These are phyloP conservation scores for Aspergillus ostianus DNA, from an alignment of 495 filamentous ascomycete genomes.

Conservation along the genomic window DNA sequence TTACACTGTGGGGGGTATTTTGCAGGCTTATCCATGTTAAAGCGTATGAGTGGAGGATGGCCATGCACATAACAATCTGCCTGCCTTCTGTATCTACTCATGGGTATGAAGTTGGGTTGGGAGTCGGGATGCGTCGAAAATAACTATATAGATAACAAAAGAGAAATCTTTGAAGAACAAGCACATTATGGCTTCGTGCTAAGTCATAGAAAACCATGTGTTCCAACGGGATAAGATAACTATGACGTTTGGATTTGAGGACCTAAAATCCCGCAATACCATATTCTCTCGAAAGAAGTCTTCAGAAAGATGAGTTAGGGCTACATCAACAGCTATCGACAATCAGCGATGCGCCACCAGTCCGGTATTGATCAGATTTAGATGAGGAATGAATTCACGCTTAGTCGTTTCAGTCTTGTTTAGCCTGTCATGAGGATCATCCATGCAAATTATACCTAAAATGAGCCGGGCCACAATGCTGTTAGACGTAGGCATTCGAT, in stretches of 20 bases:
- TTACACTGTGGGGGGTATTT: neutral
- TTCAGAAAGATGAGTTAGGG: neutral
- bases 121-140: no score
- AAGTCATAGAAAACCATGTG: no score
- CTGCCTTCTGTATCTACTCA: no score
- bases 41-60: neutral
- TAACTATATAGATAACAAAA: no score
- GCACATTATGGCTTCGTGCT: no score
- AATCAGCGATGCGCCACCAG: neutral
- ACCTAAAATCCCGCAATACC: neutral
- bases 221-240: no score
- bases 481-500: neutral
- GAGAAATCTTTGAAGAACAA: no score
- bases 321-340: neutral
- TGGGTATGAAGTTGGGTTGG: no score
- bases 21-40: neutral
- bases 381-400: no score
- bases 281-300: neutral
- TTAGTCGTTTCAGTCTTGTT: neutral
- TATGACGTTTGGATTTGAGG: no score
- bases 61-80: no score
- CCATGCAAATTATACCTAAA: neutral
- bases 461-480: neutral
- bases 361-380: no score
- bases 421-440: neutral